Conservation (phyloP, 371 early-diverging fungal genomes). For the Cokeromyces recurvatus region DNA sequence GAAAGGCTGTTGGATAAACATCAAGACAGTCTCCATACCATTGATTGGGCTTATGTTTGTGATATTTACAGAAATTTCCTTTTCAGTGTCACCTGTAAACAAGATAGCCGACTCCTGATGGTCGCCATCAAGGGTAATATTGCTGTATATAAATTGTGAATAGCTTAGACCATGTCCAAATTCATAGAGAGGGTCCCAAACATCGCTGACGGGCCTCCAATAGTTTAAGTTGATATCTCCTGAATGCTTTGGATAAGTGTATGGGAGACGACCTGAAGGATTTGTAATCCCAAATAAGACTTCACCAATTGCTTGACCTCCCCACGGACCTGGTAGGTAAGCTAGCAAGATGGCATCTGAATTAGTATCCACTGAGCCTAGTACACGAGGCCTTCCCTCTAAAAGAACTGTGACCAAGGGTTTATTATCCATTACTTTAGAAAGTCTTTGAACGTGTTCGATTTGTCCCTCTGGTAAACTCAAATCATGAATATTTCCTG, state of each 20-base stretch:
- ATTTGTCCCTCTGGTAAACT: constrained; percentile 48
- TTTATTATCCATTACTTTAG: constrained; percentile 12
- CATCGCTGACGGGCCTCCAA: constrained; percentile 28
- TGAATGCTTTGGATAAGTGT: constrained; percentile 52
- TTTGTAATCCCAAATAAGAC: constrained; percentile 46
- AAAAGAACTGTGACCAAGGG: constrained; percentile 49
- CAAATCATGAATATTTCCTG: constrained; percentile 55
- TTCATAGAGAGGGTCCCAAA: constrained; percentile 48
- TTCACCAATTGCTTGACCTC: constrained; percentile 54
- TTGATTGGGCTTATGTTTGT: constrained; percentile 46
- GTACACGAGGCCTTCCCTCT: constrained; percentile 56
- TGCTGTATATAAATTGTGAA: constrained; percentile 44
- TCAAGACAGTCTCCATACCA: constrained; percentile 56
- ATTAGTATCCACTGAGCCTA: constrained; percentile 31
- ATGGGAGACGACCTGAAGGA: constrained; percentile 50
- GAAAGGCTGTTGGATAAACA: constrained; percentile 58
- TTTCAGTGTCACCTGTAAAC: constrained; percentile 9
- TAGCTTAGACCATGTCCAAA: constrained; percentile 67
- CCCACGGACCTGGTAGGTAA: constrained; percentile 60
- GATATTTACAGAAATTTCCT: constrained; percentile 34
- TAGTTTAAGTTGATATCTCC: constrained; percentile 29
- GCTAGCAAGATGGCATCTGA: constrained; percentile 49
- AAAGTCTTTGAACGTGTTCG: constrained; percentile 24
- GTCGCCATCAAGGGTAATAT: constrained; percentile 23
- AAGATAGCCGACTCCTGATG: too few relatives aligned